Evolutionary conservation across 345 rosid genomes (phyloP).

Genomic region (Hibiscus trionum): DNA sequence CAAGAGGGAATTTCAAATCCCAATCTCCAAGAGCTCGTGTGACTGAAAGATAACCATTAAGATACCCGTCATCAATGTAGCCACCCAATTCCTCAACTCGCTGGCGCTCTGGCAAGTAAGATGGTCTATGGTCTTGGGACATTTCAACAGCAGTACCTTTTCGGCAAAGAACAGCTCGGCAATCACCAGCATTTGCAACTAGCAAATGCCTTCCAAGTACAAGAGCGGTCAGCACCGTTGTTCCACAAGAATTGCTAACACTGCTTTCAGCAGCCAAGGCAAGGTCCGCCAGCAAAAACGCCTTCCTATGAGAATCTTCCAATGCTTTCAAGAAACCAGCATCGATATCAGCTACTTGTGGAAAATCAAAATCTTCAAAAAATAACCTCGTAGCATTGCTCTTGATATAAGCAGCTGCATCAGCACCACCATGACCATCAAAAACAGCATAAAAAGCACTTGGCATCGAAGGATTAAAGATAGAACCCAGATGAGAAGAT

Average conservation of each 20-base stretch:
- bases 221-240: conserved; percentile 59
- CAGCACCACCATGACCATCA: conserved; percentile 91
- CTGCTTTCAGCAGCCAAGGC: conserved; percentile 46
- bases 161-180: conserved; percentile 77
- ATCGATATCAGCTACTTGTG: conserved; percentile 42
- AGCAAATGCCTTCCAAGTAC: conserved; percentile 57
- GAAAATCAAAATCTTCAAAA: conserved; percentile 54
- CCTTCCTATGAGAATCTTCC: conserved; percentile 44
- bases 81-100: conserved; percentile 66
- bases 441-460: conserved; percentile 90
- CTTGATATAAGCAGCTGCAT: conserved; percentile 73
- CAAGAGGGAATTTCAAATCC: conserved; percentile 63
- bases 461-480: conserved; percentile 41
- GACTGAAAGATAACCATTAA: conserved; percentile 53
- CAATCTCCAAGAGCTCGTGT: conserved; percentile 91
- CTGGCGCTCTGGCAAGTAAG: conserved; percentile 48
- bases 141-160: conserved; percentile 65
- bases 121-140: conserved; percentile 81
- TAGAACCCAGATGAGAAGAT: conserved; percentile 47
- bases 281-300: conserved; percentile 45
- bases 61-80: conserved; percentile 35
- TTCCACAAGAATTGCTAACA: conserved; percentile 43
- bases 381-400: conserved; percentile 63
- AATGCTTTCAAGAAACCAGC: conserved; percentile 37
- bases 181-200: conserved; percentile 86